These are phyloP conservation scores for Zea luxurians DNA, from an alignment of 176 grass and related monocot genomes.

Conservation along the genomic window DNA sequence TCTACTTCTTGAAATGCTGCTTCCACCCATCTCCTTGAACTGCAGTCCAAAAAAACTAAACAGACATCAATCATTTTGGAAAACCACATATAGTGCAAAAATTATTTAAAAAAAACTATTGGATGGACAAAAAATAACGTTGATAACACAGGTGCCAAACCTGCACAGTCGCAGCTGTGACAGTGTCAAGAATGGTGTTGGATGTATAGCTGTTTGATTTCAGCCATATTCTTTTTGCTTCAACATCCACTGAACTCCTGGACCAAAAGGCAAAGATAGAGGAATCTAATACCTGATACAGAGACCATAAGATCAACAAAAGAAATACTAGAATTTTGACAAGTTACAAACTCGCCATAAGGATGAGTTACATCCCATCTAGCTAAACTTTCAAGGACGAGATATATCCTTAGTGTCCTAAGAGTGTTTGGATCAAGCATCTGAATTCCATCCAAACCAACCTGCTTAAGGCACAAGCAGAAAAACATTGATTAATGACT, in stretches of 20 bases:
- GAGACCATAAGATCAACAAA: conserved; percentile 23
- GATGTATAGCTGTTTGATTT: conserved; percentile 97
- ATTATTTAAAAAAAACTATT: conserved; percentile 2
- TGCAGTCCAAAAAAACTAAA: conserved; percentile 30
- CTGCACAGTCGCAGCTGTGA: conserved; percentile 93
- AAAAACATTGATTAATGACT: not conserved
- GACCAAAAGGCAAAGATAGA: conserved; percentile 98
- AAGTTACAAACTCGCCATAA: not conserved
- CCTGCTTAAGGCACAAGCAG: conserved; percentile 36
- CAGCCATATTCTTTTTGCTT: conserved; percentile 87
- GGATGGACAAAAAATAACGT: not conserved
- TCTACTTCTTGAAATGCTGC: conserved; percentile 59
- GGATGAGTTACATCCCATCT: conserved; percentile 76
- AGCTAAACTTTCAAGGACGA: conserved; percentile 80
- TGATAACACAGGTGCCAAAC: conserved; percentile 44
- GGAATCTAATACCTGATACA: conserved; percentile 75
- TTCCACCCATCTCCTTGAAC: conserved; percentile 95
- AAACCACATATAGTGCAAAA: conserved; percentile 9
- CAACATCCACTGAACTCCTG: conserved; percentile 84
- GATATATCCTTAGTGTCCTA: conserved; percentile 84
- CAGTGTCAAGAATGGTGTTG: conserved; percentile 87
- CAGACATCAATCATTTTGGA: conserved; percentile 10
- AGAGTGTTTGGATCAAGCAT: conserved; percentile 96
- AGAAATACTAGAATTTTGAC: conserved; percentile 20
- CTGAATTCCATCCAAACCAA: conserved; percentile 98